Conservation (phyloP, 352 stramenopile genomes). For the Globisporangium carolinianum region DNA sequence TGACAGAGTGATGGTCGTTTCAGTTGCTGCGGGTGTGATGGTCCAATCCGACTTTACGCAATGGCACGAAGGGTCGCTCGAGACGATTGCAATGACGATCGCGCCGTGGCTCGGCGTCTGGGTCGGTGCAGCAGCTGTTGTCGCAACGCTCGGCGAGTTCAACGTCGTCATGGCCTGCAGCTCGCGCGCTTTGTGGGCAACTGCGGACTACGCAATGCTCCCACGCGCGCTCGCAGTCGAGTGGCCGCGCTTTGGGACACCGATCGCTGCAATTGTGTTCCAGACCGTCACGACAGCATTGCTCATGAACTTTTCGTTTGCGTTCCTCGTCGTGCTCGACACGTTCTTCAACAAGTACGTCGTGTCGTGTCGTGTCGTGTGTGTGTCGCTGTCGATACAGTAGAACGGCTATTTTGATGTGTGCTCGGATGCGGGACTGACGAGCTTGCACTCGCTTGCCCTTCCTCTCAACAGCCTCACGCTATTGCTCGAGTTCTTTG, state of each 20-base stretch:
- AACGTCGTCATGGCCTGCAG: constrained; percentile 85
- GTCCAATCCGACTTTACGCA: constrained; percentile 58
- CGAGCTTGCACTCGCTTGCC: no score
- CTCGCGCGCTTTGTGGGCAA: constrained; percentile 73
- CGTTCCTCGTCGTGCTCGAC: constrained; percentile 75
- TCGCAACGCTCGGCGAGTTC: constrained; percentile 81
- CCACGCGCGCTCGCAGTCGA: constrained; percentile 48
- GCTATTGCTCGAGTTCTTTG: constrained; percentile 77
- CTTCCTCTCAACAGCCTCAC: constrained; percentile 27
- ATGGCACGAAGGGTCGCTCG: constrained; percentile 70
- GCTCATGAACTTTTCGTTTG: constrained; percentile 84
- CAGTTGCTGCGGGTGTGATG: constrained; percentile 71
- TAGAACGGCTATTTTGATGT: no score
- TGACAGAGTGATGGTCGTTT: neutral
- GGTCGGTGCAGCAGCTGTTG: constrained; percentile 66
- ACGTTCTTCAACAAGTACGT: constrained; percentile 88
- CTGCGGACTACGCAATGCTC: constrained; percentile 83
- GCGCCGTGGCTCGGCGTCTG: constrained; percentile 74
- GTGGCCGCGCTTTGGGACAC: constrained; percentile 72
- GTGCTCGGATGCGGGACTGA: no score
- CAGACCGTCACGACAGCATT: constrained; percentile 66
- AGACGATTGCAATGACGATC: constrained; percentile 69
- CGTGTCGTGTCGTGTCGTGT: no score
- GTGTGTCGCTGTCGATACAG: neutral
- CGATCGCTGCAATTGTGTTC: constrained; percentile 69